A percentile compares a stretch with the other conserved stretches of the same genome.
Conservation (phyloP, 176 grass and related monocot species). For the Coix lacrymajobi region DNA sequence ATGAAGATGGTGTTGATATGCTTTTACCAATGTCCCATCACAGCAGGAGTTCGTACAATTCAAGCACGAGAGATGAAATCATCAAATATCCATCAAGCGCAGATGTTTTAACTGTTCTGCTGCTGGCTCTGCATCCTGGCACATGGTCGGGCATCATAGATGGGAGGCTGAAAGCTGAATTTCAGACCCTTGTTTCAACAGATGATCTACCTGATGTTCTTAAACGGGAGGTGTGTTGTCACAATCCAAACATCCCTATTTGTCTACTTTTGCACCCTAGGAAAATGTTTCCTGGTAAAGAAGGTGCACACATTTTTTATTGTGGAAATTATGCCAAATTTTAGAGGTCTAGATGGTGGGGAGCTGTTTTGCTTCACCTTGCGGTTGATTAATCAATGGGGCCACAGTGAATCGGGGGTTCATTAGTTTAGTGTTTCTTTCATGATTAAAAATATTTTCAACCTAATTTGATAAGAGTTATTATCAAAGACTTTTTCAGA, state of each 20-base stretch:
- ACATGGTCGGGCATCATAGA: slow-evolving; percentile 51
- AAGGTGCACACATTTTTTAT: neutral
- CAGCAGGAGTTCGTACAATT: slow-evolving; percentile 18
- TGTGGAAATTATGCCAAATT: neutral
- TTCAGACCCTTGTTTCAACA: slow-evolving; percentile 58
- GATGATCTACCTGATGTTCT: slow-evolving; percentile 57
- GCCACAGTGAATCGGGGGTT: neutral
- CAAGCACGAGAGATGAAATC: neutral
- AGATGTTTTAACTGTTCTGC: slow-evolving; percentile 65
- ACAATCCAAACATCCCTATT: neutral
- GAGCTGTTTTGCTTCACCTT: neutral
- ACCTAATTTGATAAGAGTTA: neutral
- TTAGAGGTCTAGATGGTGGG: neutral
- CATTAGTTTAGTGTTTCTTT: neutral
- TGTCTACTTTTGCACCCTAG: slow-evolving; percentile 16
- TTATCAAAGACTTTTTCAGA: neutral
- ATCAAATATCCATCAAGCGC: slow-evolving; percentile 44
- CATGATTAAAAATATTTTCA: neutral
- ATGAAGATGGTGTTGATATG: slow-evolving; percentile 44
- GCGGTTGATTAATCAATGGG: neutral
- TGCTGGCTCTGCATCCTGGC: slow-evolving; percentile 60
- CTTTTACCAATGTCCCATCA: slow-evolving; percentile 43
- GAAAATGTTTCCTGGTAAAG: neutral
- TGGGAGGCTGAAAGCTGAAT: slow-evolving; percentile 46
- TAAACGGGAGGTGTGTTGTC: slow-evolving; percentile 54